Evolutionary conservation across 2,329 filamentous ascomycete species (phyloP), one percentile per base, ranked within the genome.

Genomic region (Cladosporium sp.): DNA sequence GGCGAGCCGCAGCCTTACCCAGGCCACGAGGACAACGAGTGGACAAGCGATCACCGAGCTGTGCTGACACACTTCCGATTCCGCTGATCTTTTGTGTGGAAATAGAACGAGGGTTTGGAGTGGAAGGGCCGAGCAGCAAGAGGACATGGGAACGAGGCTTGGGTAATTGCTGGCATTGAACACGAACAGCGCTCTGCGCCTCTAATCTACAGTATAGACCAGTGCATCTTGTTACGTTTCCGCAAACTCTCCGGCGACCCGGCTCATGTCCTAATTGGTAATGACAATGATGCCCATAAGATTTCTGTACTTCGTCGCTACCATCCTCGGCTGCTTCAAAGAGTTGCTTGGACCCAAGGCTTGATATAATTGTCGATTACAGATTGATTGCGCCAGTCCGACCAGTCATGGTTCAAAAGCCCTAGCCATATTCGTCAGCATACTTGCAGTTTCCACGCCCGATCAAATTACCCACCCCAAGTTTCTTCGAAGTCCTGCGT

Each of bases 401-500:
- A 75, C 79, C 78, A 83, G 54, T 81, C 74, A 42, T 77, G 75
- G 35, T 71, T 78, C 53, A 79, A 63, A 52, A 81, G 61, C 2
- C 80, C 81, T 67, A 33, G 6, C 9, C 2, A 4, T 5, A 13
- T 10, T 32, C 3, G 49, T 44, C 22, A 37, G 19, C 45, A 40
- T 46, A 33, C 40, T 9, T 43, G 4, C 13, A 13, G 28, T 10
- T 1, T 11, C 2, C 11, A 13, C 40, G 43, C 11, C 5, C 10
- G 18, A 35, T 16, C 3, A 22, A 52, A n/a, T 5, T 14, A 59
- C 63, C 53, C 37, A 65, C 65, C 66, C 79, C 80, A 84, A 0
- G 68, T 66, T 66, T 84, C 81, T 28, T 83, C 80, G 46, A 65
- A 75, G 59, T 83, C 79, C 61, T 80, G 77, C 0, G 52, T 70